phyloP scores from a whole-genome alignment of 345 rosid genomes.

The Salix brachista region DNA sequence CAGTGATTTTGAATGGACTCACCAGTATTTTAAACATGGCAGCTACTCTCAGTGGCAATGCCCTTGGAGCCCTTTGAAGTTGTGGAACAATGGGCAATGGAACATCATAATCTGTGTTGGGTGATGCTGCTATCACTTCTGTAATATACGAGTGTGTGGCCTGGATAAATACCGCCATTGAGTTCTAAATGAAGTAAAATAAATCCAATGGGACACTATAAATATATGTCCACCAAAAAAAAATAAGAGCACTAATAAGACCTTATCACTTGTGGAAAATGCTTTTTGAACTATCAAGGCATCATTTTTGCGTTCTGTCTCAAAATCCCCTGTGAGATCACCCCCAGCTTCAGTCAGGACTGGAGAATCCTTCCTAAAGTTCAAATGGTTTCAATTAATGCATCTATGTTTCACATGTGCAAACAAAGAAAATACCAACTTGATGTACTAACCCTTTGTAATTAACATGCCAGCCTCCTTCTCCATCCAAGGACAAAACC shows the following conservation, averaged over 20 bases:
- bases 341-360: constrained; percentile 42
- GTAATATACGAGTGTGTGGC: constrained; percentile 57
- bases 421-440: constrained; percentile 6
- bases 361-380: constrained; percentile 61
- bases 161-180: constrained; percentile 34
- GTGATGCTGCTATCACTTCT: constrained; percentile 67
- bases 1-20: constrained; percentile 14
- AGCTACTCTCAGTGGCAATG: constrained; percentile 77
- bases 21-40: constrained; percentile 87
- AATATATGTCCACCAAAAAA: background rate
- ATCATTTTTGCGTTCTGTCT: constrained; percentile 69
- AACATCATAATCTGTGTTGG: constrained; percentile 34
- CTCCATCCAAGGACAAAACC: constrained; percentile 92
- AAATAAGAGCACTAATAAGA: constrained; percentile 16
- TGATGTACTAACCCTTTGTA: constrained; percentile 60
- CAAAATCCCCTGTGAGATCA: constrained; percentile 41
- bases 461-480: constrained; percentile 89
- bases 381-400: constrained; percentile 18
- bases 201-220: constrained; percentile 2
- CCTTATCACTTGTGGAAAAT: constrained; percentile 69
- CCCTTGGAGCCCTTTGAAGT: constrained; percentile 52
- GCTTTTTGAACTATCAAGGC: constrained; percentile 89
- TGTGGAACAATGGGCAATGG: constrained; percentile 69
- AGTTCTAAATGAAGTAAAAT: constrained; percentile 16
- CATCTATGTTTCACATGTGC: background rate